phyloP scores from a whole-genome alignment of 345 rosid genomes.

The Sonneratia caseolaris region DNA sequence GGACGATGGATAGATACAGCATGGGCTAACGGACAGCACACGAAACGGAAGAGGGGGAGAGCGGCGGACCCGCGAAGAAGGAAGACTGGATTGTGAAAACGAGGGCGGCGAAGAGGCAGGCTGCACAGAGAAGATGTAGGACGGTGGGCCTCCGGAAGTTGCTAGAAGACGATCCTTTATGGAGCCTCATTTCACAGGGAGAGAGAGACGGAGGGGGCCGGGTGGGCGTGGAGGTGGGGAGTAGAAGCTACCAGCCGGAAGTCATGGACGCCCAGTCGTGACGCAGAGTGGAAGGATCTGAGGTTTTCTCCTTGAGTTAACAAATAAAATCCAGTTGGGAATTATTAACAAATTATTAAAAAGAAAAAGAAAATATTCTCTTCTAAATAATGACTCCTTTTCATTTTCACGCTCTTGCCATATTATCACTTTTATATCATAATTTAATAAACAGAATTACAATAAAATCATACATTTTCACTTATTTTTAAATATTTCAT shows the following conservation, averaged over 20 bases:
- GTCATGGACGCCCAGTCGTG: neutral
- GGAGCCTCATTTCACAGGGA: slow-evolving; percentile 33
- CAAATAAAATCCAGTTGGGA: neutral
- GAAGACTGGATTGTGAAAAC: slow-evolving; percentile 59
- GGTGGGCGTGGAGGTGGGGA: neutral
- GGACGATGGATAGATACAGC: neutral
- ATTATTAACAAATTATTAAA: neutral
- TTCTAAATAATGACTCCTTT: too few relatives aligned
- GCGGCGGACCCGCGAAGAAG: slow-evolving; percentile 47
- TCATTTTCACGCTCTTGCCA: too few relatives aligned
- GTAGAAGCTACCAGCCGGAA: neutral
- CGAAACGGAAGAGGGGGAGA: neutral
- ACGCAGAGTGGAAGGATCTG: neutral
- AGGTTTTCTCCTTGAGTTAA: neutral
- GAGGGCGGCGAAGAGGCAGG: slow-evolving; percentile 42
- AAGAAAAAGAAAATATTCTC: neutral
- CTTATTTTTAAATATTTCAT: too few relatives aligned
- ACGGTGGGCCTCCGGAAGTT: slow-evolving; percentile 33
- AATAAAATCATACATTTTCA: too few relatives aligned
- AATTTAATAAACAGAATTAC: too few relatives aligned
- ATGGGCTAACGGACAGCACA: slow-evolving; percentile 1
- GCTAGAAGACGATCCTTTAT: slow-evolving; percentile 10
- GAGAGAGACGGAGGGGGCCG: neutral
- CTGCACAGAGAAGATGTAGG: slow-evolving; percentile 46
- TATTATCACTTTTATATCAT: too few relatives aligned